A percentile compares a stretch with the other conserved stretches of the same genome.
These are phyloP conservation scores for Aspergillus sp. DNA, from an alignment of 2,329 filamentous ascomycete species.

Conservation along the genomic window DNA sequence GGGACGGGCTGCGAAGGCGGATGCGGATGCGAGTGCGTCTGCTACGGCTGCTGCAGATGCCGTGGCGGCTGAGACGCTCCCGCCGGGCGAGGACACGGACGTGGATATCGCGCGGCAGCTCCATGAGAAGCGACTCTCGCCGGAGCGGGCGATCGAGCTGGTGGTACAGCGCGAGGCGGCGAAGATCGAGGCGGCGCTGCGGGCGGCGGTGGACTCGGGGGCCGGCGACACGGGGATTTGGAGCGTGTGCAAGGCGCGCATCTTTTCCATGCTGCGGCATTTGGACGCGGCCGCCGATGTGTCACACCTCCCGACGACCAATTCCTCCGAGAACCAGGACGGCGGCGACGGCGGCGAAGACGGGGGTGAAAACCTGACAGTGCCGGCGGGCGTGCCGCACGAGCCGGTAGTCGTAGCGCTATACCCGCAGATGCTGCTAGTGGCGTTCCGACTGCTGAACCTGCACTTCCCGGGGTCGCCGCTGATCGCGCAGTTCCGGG, in stretches of 20 bases:
- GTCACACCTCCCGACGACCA: neutral
- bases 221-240: conserved; percentile 37
- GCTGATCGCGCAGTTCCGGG: conserved; percentile 40
- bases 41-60: neutral
- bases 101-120: conserved; percentile 10
- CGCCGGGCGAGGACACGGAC: conserved; percentile 1
- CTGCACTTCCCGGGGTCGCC: conserved; percentile 41
- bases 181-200: conserved; percentile 32
- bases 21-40: neutral
- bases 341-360: neutral
- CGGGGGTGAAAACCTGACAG: conserved; percentile 19
- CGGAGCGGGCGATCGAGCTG: conserved; percentile 22
- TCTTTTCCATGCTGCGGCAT: conserved; percentile 38
- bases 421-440: conserved; percentile 42
- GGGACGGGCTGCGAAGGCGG: neutral
- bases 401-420: conserved; percentile 33
- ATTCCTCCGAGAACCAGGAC: neutral
- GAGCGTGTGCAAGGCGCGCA: conserved; percentile 38
- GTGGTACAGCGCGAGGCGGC: conserved; percentile 29
- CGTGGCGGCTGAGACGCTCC: neutral
- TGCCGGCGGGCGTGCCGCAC: conserved; percentile 31
- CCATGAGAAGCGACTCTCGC: conserved; percentile 14
- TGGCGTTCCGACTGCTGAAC: conserved; percentile 41
- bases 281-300: conserved; percentile 16
- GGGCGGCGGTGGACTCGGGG: conserved; percentile 24